Conservation (phyloP, 306 rosid species). For the Casuarina cunninghamiana region DNA sequence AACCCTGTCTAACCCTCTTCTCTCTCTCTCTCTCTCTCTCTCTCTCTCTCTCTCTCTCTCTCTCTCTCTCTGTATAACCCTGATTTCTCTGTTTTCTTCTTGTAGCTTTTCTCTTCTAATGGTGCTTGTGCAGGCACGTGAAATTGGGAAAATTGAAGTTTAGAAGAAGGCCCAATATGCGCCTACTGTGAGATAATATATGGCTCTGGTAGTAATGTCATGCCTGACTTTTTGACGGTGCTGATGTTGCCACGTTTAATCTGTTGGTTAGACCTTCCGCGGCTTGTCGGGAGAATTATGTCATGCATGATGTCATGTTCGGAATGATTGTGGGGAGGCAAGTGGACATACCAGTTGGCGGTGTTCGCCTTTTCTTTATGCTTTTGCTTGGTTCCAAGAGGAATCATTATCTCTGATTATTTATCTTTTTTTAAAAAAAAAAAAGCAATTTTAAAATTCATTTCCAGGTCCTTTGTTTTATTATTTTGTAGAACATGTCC, state of each 20-base stretch:
- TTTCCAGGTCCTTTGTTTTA: neutral
- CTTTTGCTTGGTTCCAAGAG: conserved; percentile 25
- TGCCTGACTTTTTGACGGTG: neutral
- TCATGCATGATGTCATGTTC: conserved; percentile 47
- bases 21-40: neutral
- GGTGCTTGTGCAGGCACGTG: conserved; percentile 4
- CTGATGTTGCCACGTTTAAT: conserved; percentile 53
- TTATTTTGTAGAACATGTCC: neutral
- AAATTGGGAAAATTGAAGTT: neutral
- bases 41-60: neutral
- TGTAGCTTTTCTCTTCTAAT: neutral
- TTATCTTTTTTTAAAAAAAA: neutral
- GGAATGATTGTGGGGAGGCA: conserved; percentile 44
- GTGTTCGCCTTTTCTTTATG: conserved; percentile 24
- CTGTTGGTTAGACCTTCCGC: conserved; percentile 28
- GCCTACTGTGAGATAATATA: conserved; percentile 28
- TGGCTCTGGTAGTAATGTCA: conserved; percentile 4
- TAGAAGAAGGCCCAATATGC: neutral
- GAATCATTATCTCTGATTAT: neutral
- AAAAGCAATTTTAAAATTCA: neutral
- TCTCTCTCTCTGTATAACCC: no score
- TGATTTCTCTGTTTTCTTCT: neutral
- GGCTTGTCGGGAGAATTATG: conserved; percentile 60
- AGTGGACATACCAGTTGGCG: conserved; percentile 42
- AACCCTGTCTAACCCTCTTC: neutral